phyloP scores from a whole-genome alignment of 2,329 filamentous ascomycete genomes.

The Chaetomium sp. region DNA sequence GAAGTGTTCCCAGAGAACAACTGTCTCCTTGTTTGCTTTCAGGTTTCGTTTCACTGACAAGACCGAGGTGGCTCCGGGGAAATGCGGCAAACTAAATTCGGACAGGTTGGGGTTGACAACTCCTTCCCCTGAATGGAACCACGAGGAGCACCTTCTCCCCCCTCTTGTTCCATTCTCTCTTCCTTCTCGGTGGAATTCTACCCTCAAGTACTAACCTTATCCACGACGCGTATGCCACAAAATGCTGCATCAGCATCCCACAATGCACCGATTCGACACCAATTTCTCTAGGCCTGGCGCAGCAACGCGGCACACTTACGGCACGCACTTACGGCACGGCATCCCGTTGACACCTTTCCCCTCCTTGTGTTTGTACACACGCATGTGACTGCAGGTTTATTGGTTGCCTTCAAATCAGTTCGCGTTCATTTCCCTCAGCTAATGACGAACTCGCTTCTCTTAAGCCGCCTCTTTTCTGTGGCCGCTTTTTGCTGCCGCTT shows the following conservation, averaged over 20 bases:
- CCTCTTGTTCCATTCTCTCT: not conserved
- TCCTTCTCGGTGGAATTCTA: not conserved
- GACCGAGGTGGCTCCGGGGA: not conserved
- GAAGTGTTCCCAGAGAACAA: not conserved
- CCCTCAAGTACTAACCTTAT: not conserved
- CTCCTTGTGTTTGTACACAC: not conserved
- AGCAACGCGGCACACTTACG: conserved; percentile 1
- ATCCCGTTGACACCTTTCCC: not conserved
- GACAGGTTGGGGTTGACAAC: not conserved
- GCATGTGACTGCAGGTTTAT: not conserved
- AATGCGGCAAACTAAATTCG: not conserved
- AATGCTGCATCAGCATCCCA: not conserved
- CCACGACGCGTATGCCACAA: not conserved
- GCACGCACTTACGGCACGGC: conserved; percentile 7
- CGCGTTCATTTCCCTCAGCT: conserved; percentile 23
- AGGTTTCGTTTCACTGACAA: not conserved
- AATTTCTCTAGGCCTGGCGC: not conserved
- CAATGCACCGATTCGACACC: not conserved
- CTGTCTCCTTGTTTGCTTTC: conserved; percentile 2
- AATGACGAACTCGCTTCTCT: conserved; percentile 35
- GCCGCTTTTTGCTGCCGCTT: conserved; percentile 29
- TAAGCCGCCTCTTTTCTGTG: conserved; percentile 32
- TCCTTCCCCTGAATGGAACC: not conserved
- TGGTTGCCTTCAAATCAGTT: not conserved
- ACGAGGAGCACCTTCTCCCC: not conserved